Evolutionary conservation across 495 filamentous ascomycete genomes (phyloP).

Genomic region (Lasiosphaeria hispida): DNA sequence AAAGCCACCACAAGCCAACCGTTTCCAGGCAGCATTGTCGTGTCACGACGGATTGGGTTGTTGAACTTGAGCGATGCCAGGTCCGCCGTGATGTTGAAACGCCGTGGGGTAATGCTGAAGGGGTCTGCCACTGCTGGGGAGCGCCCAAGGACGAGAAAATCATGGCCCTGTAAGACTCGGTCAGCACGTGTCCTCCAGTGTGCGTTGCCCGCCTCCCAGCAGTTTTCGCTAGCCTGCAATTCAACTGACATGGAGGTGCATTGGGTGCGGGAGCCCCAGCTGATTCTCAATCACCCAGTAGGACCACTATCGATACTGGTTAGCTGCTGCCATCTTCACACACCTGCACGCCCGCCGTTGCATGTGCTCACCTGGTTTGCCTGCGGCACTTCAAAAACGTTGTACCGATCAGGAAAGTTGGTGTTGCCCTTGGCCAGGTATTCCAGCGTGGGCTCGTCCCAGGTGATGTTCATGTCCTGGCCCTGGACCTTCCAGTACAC

Average conservation of each 20-base stretch:
- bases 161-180: conserved; percentile 38
- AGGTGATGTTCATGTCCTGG: conserved; percentile 26
- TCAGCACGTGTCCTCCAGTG: no score
- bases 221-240: no score
- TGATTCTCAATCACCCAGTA: conserved; percentile 42
- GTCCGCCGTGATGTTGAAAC: conserved; percentile 18
- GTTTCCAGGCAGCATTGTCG: conserved; percentile 37
- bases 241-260: conserved; percentile 50
- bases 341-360: conserved; percentile 42
- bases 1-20: conserved; percentile 40
- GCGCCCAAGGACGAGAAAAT: conserved; percentile 56
- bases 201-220: no score
- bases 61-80: conserved; percentile 24
- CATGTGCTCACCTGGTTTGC: conserved; percentile 44
- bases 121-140: conserved; percentile 15
- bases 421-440: conserved; percentile 37
- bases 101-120: conserved; percentile 26
- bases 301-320: conserved; percentile 32
- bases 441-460: conserved; percentile 35
- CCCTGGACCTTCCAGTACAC: conserved; percentile 30
- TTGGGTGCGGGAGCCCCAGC: conserved; percentile 36
- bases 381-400: conserved; percentile 35
- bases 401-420: conserved; percentile 31
- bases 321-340: conserved; percentile 4
- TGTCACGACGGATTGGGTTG: conserved; percentile 36